A percentile compares a stretch with the other conserved stretches of the same genome.
Conservation (phyloP, 2,329 filamentous ascomycete species). For the Calonectria naviculata region DNA sequence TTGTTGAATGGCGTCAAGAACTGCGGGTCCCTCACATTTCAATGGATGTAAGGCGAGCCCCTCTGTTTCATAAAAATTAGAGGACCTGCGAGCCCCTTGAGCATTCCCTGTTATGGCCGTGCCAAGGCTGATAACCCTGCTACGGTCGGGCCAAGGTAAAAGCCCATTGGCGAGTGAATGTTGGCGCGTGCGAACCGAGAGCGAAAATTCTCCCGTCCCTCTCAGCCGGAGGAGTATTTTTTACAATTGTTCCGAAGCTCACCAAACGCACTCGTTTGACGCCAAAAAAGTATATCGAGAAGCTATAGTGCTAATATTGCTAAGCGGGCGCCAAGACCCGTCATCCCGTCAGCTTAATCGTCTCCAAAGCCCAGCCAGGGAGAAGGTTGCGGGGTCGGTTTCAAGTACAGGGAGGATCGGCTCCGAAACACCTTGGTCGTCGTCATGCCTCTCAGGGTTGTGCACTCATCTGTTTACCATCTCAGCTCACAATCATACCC, state of each 20-base stretch:
- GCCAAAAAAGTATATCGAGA: conserved; percentile 1
- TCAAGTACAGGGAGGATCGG: background rate
- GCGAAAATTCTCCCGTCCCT: background rate
- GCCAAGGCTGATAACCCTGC: background rate
- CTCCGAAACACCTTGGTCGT: background rate
- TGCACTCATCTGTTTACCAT: conserved; percentile 1
- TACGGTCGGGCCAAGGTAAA: background rate
- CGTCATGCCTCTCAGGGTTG: background rate
- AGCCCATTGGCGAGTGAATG: background rate
- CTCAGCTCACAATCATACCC: background rate
- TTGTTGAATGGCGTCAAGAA: background rate
- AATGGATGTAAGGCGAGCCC: background rate
- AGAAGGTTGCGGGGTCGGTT: background rate
- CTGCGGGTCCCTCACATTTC: background rate
- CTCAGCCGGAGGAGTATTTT: background rate
- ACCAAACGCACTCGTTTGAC: background rate
- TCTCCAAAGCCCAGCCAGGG: background rate
- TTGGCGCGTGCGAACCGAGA: background rate
- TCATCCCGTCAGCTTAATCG: background rate
- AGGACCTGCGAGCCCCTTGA: background rate
- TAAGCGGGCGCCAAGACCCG: background rate
- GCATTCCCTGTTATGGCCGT: conserved; percentile 3
- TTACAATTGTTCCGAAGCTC: background rate
- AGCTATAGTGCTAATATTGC: no score
- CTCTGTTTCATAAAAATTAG: background rate